Percentiles rank a stretch among this genome's conserved stretches.
Evolutionary conservation across 768 basidiomycete genomes (phyloP).

Genomic region (Russula earlei): DNA sequence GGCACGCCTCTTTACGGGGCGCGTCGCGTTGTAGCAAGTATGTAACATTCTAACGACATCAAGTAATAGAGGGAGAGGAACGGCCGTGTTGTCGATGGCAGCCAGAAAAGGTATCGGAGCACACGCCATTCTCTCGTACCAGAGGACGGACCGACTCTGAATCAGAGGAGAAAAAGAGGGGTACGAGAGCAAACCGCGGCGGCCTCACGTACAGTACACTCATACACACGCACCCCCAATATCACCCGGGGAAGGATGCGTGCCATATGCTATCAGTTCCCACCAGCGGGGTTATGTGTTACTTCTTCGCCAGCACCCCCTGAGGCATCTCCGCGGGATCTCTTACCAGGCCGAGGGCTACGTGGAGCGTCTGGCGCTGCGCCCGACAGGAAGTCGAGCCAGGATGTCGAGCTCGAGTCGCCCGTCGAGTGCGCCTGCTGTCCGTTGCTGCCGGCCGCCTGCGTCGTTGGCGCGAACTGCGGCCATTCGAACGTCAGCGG

Average conservation of each 20-base stretch:
- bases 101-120: too few species aligned
- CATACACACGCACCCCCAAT: neutral
- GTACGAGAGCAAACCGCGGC: neutral
- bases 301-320: constrained; percentile 1
- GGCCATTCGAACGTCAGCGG: constrained; percentile 23
- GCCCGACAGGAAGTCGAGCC: constrained; percentile 20
- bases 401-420: constrained; percentile 8
- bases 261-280: neutral
- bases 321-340: constrained; percentile 10
- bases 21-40: too few species aligned
- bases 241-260: neutral
- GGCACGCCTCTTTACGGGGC: too few species aligned
- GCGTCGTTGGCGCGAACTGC: constrained; percentile 18
- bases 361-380: constrained; percentile 4
- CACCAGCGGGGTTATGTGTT: neutral
- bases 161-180: neutral
- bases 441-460: neutral
- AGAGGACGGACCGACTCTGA: neutral
- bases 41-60: too few species aligned
- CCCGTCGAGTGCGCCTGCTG: neutral
- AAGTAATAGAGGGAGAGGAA: too few species aligned
- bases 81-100: too few species aligned
- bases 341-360: constrained; percentile 10
- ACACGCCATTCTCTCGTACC: neutral
- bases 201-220: neutral